phyloP scores from a whole-genome alignment of 495 filamentous ascomycete species.

The Clohesyomyces aquaticus region DNA sequence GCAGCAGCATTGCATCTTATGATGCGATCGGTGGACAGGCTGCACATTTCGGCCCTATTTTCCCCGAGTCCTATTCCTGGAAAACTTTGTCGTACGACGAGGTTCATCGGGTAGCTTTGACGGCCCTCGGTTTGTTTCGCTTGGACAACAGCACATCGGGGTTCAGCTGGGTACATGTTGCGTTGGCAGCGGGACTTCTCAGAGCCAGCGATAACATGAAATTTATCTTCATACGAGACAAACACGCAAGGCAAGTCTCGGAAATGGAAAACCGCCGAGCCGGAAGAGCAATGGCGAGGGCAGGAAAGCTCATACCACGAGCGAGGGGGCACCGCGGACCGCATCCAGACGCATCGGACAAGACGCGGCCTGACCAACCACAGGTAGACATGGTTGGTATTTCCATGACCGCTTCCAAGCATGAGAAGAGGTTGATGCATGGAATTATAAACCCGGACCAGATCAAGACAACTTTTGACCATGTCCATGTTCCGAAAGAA shows the following conservation, averaged over 20 bases:
- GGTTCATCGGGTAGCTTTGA: constrained; percentile 44
- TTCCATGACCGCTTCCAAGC: constrained; percentile 52
- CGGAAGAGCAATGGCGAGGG: not conserved
- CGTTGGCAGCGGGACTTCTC: constrained; percentile 40
- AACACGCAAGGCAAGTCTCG: not conserved
- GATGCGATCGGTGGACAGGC: not conserved
- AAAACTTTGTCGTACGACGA: constrained; percentile 42
- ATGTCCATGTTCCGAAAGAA: constrained; percentile 78
- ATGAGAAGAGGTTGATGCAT: constrained; percentile 81
- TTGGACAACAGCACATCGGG: constrained; percentile 1
- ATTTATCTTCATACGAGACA: not conserved
- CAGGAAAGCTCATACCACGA: not conserved
- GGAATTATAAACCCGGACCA: constrained; percentile 79
- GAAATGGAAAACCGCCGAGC: not conserved
- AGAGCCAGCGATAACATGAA: constrained; percentile 38
- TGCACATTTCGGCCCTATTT: not conserved
- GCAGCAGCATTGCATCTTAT: not conserved
- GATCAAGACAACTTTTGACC: constrained; percentile 81
- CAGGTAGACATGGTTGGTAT: constrained; percentile 25
- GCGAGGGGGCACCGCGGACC: not conserved
- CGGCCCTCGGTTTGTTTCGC: constrained; percentile 41
- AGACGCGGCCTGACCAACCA: not conserved
- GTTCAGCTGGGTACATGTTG: constrained; percentile 34
- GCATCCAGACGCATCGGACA: not conserved
- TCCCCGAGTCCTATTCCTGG: constrained; percentile 20